Conservation (phyloP, 2,329 filamentous ascomycete genomes). For the Cordyceps farinosa region DNA sequence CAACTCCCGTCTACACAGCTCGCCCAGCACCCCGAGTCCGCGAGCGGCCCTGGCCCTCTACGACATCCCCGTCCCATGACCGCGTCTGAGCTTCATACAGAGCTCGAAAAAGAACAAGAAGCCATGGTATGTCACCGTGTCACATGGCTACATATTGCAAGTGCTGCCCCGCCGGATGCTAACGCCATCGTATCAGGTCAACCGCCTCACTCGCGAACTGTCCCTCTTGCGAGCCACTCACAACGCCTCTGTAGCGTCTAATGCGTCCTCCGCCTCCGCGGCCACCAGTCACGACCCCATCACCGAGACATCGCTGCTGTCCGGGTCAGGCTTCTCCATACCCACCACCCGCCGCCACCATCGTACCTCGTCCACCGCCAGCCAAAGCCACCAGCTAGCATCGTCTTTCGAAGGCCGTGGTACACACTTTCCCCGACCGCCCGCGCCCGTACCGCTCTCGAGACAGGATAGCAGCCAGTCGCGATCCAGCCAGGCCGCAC, state of each 20-base stretch:
- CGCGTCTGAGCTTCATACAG: conserved; percentile 79
- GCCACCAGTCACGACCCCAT: conserved; percentile 47
- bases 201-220: conserved; percentile 86
- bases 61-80: conserved; percentile 86
- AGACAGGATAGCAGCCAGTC: conserved; percentile 56
- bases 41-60: conserved; percentile 65
- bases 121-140: conserved; percentile 63
- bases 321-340: conserved; percentile 55
- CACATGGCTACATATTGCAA: background rate
- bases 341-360: conserved; percentile 54
- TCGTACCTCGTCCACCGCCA: conserved; percentile 57
- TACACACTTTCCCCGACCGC: conserved; percentile 45
- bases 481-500: conserved; percentile 46
- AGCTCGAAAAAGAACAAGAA: conserved; percentile 94
- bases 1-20: conserved; percentile 25
- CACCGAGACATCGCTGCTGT: conserved; percentile 50
- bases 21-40: conserved; percentile 35
- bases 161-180: background rate
- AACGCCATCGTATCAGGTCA: conserved; percentile 57
- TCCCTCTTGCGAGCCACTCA: conserved; percentile 71
- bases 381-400: conserved; percentile 42
- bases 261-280: conserved; percentile 59
- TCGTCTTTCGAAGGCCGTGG: conserved; percentile 35
- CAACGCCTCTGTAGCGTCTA: conserved; percentile 63
- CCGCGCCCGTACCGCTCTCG: conserved; percentile 43